Percentiles rank a stretch among this genome's conserved stretches.
These are phyloP conservation scores for Westerdykella sp. DNA, from an alignment of 2,329 filamentous ascomycete species.

Conservation along the genomic window DNA sequence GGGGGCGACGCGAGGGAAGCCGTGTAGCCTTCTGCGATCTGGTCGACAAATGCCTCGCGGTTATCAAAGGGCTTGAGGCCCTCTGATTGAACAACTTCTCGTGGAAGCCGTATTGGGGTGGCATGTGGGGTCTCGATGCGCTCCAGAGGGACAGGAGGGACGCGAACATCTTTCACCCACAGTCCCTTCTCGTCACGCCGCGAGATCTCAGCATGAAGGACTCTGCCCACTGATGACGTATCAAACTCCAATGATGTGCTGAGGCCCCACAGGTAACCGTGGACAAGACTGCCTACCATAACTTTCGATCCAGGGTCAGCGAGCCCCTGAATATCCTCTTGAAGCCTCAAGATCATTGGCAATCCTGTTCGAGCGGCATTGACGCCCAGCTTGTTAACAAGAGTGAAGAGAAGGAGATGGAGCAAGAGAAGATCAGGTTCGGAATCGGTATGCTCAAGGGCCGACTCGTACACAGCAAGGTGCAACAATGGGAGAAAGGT, in stretches of 20 bases:
- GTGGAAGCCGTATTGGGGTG: conserved; percentile 16
- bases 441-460: conserved; percentile 55
- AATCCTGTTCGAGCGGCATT: conserved; percentile 74
- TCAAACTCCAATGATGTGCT: conserved; percentile 74
- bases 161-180: conserved; percentile 69
- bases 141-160: conserved; percentile 62
- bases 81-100: conserved; percentile 25
- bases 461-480: conserved; percentile 82
- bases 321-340: conserved; percentile 70
- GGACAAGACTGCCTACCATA: conserved; percentile 74
- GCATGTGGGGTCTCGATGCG: conserved; percentile 44
- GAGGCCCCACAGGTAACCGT: conserved; percentile 81
- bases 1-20: conserved; percentile 57
- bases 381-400: conserved; percentile 72
- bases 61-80: conserved; percentile 68
- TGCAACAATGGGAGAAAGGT: conserved; percentile 78
- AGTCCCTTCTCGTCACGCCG: conserved; percentile 66
- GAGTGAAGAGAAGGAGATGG: conserved; percentile 66
- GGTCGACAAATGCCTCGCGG: conserved; percentile 63
- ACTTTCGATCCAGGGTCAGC: conserved; percentile 65
- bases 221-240: conserved; percentile 59
- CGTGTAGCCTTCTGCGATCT: conserved; percentile 66
- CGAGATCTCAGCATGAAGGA: conserved; percentile 69
- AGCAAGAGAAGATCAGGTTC: conserved; percentile 71
- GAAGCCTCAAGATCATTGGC: conserved; percentile 82